Evolutionary conservation across 805 yeast species (phyloP), one percentile per base, ranked within the genome.

Genomic region (Komagataella phaffii): DNA sequence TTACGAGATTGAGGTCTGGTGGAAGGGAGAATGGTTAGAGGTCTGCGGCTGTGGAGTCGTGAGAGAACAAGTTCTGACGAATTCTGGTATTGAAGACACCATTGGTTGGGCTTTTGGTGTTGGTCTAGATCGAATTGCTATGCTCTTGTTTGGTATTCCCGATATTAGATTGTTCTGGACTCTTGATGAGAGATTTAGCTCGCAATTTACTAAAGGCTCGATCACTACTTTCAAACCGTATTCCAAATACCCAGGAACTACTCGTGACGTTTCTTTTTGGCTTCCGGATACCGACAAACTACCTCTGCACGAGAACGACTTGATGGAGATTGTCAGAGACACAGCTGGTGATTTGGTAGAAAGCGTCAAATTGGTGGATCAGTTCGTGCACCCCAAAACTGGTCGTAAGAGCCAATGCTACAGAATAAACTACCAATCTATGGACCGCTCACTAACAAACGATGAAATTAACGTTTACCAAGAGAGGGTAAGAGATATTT

Each of bases 21-120:
- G 98, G 97, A 87, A 89, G 63, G 95, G 93, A 50, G 95, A 90
- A 58, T 93, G 99, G 99, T 73, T 93, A 43, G 99, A 93, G 69
- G 82, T 96, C 64, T 88, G 96, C 61, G 99, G 99, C 0, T 88
- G 96, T 68, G 99, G 99, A 23, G 75, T 91, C 44, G 96, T 89
- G 6, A 81, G 80, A 57, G 84, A 88, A 57, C 80, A 80, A 49
- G 95, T 91, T 0, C 71, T 88, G 44, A 70, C 77, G 19, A 85
- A 83, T 57, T 77, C 96, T 1, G 95, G 88, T 0, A 71, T 83
- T 50, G 68, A 75, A 21, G 75, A 80, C 54, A 77, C 81, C 21
- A 73, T 91, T 47, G 95, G 96, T 2, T 93, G 99, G 98, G 99
- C 99, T 1, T 93, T 93, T 69, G 99, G 99, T 17, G 74, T 93